Evolutionary conservation across 148 eudicot genomes (phyloP), one percentile per base, ranked within the genome.

Genomic region (Dysphania ambrosioides): DNA sequence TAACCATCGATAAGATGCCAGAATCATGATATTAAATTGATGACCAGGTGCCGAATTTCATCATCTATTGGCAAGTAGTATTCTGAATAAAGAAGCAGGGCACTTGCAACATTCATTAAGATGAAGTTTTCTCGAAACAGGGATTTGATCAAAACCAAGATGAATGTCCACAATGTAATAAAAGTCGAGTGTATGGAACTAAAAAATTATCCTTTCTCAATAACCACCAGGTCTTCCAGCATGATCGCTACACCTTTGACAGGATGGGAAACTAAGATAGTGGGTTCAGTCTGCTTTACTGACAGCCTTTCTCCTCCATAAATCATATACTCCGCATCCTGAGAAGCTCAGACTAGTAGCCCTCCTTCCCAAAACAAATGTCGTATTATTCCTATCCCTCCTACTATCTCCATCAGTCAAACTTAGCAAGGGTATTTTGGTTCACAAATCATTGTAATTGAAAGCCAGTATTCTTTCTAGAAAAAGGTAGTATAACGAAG

Each of bases 201-300:
- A 4, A 42, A 47, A 31, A 8, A 63, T 53, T 19, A 77, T 55
- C 21, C 57, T 72, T 34, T 71, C 36, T 35, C 44, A 69, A 61
- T 29, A 68, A 64, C 36, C 27, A 53, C 6, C 23, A 65, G 42
- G 41, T 13, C 27, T 63, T 58, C 66, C 57, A 1, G 10, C 49
- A 68, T 74, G 21, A 8, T 13, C 18, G 62, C 34, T 66, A 23
- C 10, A 11, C 32, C 34, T 12, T 67, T 19, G 80, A 49, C 27
- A 34, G 63, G 36, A 21, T 34, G 30, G 29, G 53, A 7, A 16
- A 49, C 19, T 16, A 24, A 18, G 7, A 23, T 18, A 27, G 29
- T 56, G 53, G 55, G 21, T 66, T 75, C 62, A 36, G 41, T n/a
- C 27, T 9, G 23, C 31, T 21, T 51, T 26, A 31, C 4, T 1